A percentile compares a stretch with the other conserved stretches of the same genome.
phyloP scores from a whole-genome alignment of 768 basidiomycete genomes.

The Russula sp. region DNA sequence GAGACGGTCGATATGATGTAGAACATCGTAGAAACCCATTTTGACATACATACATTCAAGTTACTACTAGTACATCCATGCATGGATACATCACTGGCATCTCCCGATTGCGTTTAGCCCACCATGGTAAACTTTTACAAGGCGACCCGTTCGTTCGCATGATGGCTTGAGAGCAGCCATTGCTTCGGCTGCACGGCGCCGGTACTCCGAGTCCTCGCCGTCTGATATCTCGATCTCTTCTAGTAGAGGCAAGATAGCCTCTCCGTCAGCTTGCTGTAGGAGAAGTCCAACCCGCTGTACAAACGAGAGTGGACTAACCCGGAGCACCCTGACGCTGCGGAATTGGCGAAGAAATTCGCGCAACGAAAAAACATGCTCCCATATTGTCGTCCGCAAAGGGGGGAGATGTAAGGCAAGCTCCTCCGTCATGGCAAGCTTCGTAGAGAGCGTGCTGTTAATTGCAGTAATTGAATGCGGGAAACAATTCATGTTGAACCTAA shows the following conservation, averaged over 20 bases:
- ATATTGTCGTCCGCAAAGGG: no score
- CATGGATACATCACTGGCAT: no score
- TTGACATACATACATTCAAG: not conserved
- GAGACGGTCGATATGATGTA: not conserved
- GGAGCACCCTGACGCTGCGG: not conserved
- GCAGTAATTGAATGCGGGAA: not conserved
- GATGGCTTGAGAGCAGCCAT: not conserved
- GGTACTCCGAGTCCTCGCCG: no score
- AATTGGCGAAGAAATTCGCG: not conserved
- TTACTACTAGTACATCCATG: no score
- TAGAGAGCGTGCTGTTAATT: not conserved
- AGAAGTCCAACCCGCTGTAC: not conserved
- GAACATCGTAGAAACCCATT: no score
- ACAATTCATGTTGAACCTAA: not conserved
- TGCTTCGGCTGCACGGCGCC: no score
- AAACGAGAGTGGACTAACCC: not conserved
- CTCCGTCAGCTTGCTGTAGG: not conserved
- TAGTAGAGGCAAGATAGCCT: not conserved
- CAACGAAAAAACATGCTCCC: not conserved
- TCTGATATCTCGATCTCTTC: not conserved
- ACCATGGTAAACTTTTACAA: not conserved
- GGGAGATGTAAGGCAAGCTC: not conserved
- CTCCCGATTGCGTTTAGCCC: no score
- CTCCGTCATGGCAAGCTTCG: not conserved
- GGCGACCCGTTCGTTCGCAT: not conserved